Conservation (phyloP, 1,284 basidiomycete genomes). For the Pseudozyma tsukubaensis region DNA sequence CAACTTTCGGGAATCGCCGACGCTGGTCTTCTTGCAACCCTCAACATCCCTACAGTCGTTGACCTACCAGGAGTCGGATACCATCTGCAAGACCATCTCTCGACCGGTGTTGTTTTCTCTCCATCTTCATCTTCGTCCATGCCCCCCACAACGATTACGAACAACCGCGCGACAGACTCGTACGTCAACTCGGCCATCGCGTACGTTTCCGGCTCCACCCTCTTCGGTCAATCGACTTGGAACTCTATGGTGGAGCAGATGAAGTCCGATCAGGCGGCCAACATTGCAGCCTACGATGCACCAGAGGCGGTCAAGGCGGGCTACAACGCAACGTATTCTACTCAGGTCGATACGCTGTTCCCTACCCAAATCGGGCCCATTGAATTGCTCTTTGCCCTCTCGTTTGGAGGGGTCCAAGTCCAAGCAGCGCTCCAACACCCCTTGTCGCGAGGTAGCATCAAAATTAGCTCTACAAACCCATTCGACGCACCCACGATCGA, state of each 20-base stretch:
- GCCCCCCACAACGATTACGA: constrained; percentile 40
- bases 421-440: constrained; percentile 79
- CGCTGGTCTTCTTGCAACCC: constrained; percentile 73
- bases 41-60: constrained; percentile 55
- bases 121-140: constrained; percentile 67
- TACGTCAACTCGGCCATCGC: constrained; percentile 78
- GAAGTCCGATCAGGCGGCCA: constrained; percentile 29
- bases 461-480: constrained; percentile 73
- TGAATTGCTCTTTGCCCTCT: constrained; percentile 56
- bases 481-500: constrained; percentile 76
- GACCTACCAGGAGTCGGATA: constrained; percentile 69
- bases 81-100: constrained; percentile 70
- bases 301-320: constrained; percentile 74
- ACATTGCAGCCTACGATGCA: constrained; percentile 71
- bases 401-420: constrained; percentile 68
- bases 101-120: constrained; percentile 22
- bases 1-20: constrained; percentile 71
- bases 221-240: constrained; percentile 70
- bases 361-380: constrained; percentile 45
- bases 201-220: constrained; percentile 75
- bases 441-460: constrained; percentile 71
- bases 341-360: constrained; percentile 71
- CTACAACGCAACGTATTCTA: constrained; percentile 76
- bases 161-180: constrained; percentile 72
- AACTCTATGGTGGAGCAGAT: constrained; percentile 37